These are phyloP conservation scores for Candida khao-thaluensis DNA, from an alignment of 805 yeast genomes.

Conservation along the genomic window DNA sequence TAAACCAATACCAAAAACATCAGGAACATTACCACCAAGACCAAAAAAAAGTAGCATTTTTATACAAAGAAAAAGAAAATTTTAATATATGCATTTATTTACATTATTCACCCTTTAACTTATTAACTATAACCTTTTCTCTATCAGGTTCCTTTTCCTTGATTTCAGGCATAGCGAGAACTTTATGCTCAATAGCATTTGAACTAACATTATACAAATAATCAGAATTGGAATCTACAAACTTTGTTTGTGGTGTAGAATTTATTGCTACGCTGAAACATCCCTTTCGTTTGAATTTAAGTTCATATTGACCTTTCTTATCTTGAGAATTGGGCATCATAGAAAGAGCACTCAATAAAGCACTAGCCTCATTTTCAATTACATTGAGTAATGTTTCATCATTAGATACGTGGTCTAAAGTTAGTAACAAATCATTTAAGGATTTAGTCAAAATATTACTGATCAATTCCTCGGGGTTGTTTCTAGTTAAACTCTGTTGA, in stretches of 20 bases:
- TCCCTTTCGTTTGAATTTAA: slow-evolving; percentile 3
- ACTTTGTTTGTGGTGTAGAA: not conserved
- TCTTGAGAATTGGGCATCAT: slow-evolving; percentile 8
- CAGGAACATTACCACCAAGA: slow-evolving; percentile 7
- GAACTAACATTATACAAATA: slow-evolving; percentile 14
- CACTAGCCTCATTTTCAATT: slow-evolving; percentile 23
- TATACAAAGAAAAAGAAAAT: slow-evolving; percentile 10
- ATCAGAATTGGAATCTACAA: slow-evolving; percentile 8
- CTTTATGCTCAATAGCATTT: slow-evolving; percentile 17
- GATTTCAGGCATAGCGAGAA: not conserved
- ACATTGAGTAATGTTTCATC: slow-evolving; percentile 9
- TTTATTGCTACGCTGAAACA: not conserved
- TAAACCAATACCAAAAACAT: not conserved
- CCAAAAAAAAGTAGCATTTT: slow-evolving; percentile 9
- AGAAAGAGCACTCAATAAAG: slow-evolving; percentile 17
- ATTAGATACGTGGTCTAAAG: not conserved
- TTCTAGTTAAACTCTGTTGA: slow-evolving; percentile 9
- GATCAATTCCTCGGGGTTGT: slow-evolving; percentile 8
- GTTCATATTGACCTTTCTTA: slow-evolving; percentile 3
- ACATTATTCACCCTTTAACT: slow-evolving; percentile 1
- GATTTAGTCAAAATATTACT: slow-evolving; percentile 7
- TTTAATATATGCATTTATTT: slow-evolving; percentile 4
- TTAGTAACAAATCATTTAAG: slow-evolving; percentile 8
- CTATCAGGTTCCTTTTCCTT: not conserved
- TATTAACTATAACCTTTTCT: not conserved